Evolutionary conservation across 208 protist genomes (phyloP).

Genomic region (Trypanosoma lewisi): DNA sequence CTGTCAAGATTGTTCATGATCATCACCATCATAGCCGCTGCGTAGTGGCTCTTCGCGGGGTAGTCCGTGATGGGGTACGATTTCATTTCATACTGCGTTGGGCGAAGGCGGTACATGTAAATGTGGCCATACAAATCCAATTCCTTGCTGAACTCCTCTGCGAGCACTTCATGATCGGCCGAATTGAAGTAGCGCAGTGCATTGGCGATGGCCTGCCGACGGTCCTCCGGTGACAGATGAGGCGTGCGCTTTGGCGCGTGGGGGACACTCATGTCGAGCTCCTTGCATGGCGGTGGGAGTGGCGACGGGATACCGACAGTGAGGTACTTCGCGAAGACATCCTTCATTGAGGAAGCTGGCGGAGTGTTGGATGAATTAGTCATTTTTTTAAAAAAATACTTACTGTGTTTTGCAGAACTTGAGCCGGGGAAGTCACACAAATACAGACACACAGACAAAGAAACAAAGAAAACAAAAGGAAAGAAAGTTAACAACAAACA

Average conservation of each 20-base stretch:
- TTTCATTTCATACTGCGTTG: slow-evolving; percentile 61
- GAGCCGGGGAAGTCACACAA: not conserved
- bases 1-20: slow-evolving; percentile 90
- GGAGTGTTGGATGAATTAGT: too few relatives aligned
- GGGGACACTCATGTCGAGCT: slow-evolving; percentile 28
- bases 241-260: slow-evolving; percentile 49
- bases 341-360: slow-evolving; percentile 25
- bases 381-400: slow-evolving; percentile 12
- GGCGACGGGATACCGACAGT: slow-evolving; percentile 23
- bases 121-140: slow-evolving; percentile 80
- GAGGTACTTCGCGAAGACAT: slow-evolving; percentile 18
- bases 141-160: slow-evolving; percentile 70
- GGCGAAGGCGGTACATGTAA: slow-evolving; percentile 89
- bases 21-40: slow-evolving; percentile 88
- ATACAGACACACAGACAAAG: not conserved
- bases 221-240: slow-evolving; percentile 32
- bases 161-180: slow-evolving; percentile 45
- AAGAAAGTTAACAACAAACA: not conserved
- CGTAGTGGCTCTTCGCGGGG: slow-evolving; percentile 33
- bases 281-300: slow-evolving; percentile 17
- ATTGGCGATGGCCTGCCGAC: slow-evolving; percentile 56
- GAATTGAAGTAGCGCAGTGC: slow-evolving; percentile 75
- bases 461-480: slow-evolving; percentile 3
- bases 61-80: slow-evolving; percentile 26
- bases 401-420: too few relatives aligned